Evolutionary conservation across 441 rosid species (phyloP), one percentile per base, ranked within the genome.

Genomic region (Arabidopsis lyrata): DNA sequence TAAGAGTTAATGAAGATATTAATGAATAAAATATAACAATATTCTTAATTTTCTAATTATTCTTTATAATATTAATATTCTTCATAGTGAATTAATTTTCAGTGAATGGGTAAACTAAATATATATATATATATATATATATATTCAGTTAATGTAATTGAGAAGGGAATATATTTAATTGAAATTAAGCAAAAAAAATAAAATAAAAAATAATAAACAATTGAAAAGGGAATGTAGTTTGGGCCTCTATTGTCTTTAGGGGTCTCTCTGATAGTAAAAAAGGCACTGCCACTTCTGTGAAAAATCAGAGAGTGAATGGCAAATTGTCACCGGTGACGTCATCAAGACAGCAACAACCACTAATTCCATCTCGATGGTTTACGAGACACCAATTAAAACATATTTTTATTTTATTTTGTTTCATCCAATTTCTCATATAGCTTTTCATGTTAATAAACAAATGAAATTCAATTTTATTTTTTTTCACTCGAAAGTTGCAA

Each of bases 261-360:
- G 39, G 73, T 59, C 77, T 50, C 58, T 36, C 22, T 31, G 31
- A 32, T 42, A 22, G 32, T 20, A 39, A 67, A 73, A 73, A 78
- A 63, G 66, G 48, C 66, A 47, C 41, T 70, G 82, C 68, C 69
- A 77, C 50, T 63, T 39, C 39, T 67, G 81, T 70, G 68, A 73
- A 66, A 73, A 55, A 16, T 24, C 36, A 77, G 12, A 27, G 70
- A 62, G 53, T 62, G 63, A 32, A 67, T 58, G 68, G 77, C 75
- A 68, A 36, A 65, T 44, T 57, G 74, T 39, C 62, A 66, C n/a
- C 5, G 31, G 27, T 85, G 86, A 81, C 77, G 81, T 69, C 73
- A 83, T 63, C 80, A 31, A 49, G 77, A 78, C 85, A 71, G 69
- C 79, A 68, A 64, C 83, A 75, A 74, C 81, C 85, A 83, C 82